Percentiles rank a stretch among this genome's conserved stretches.
Evolutionary conservation across 2,329 filamentous ascomycete genomes (phyloP).

Genomic region (Ophiostoma sp.): DNA sequence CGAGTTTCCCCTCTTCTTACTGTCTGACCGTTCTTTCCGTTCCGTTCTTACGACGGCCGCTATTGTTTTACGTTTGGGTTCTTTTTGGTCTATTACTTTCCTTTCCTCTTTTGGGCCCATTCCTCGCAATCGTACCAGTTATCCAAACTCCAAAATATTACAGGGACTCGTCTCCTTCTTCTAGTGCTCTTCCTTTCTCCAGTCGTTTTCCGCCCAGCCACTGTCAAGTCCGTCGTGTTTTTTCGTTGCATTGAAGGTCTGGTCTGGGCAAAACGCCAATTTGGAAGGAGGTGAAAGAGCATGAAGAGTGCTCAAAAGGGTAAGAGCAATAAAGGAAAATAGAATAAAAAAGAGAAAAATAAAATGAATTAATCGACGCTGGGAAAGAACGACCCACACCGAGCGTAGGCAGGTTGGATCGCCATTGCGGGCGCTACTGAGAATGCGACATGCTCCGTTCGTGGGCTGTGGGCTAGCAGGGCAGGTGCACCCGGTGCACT

Average conservation of each 20-base stretch:
- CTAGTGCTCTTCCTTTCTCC: not conserved
- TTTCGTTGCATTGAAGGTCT: not conserved
- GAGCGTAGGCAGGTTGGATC: slow-evolving; percentile 5
- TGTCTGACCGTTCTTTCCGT: not conserved
- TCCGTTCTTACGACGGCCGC: not conserved
- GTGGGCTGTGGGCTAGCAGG: not conserved
- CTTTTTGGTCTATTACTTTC: not conserved
- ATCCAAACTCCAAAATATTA: not conserved
- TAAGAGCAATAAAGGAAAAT: not conserved
- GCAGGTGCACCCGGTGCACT: not conserved
- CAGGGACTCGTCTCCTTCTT: not conserved
- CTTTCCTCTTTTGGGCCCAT: not conserved
- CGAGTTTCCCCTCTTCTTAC: not conserved
- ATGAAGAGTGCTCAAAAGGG: not conserved
- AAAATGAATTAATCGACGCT: not conserved
- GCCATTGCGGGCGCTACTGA: slow-evolving; percentile 17
- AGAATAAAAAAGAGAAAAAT: not conserved
- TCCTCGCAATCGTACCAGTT: not conserved
- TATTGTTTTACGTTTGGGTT: not conserved
- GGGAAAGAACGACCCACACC: not conserved
- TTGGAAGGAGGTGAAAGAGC: not conserved
- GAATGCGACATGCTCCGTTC: not conserved
- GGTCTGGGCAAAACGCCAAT: not conserved
- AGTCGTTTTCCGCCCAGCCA: not conserved
- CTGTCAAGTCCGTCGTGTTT: slow-evolving; percentile 1